Evolutionary conservation across 1,284 basidiomycete species (phyloP).

Genomic region (Paramarasmius palmivorus): DNA sequence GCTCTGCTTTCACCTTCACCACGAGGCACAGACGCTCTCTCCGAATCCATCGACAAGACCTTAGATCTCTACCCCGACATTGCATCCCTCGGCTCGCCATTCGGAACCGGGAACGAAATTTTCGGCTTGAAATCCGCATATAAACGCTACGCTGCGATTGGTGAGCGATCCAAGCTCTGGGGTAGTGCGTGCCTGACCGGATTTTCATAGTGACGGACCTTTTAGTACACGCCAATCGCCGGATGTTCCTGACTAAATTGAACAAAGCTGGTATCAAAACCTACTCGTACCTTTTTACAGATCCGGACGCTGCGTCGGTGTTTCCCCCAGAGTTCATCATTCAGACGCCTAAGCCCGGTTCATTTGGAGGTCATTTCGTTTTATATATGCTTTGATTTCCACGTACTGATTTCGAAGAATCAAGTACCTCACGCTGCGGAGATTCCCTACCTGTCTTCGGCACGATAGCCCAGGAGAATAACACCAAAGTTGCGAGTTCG

Average conservation of each 20-base stretch:
- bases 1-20: no score
- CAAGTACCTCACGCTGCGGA: no score
- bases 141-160: not conserved
- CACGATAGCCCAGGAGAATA: not conserved
- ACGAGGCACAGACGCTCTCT: no score
- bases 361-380: no score
- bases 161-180: not conserved
- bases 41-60: not conserved
- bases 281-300: not conserved
- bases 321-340: not conserved
- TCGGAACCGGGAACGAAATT: not conserved
- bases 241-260: not conserved
- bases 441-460: not conserved
- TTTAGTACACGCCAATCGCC: no score
- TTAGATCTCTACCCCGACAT: not conserved
- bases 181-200: no score
- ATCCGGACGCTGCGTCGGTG: not conserved
- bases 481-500: not conserved
- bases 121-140: not conserved
- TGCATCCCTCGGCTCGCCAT: not conserved
- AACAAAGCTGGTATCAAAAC: not conserved
- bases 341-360: no score
- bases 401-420: no score
- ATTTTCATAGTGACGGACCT: no score
- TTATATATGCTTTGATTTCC: no score